A percentile compares a stretch with the other conserved stretches of the same genome.
Evolutionary conservation across 208 protist species (phyloP).

Genomic region (Vickermania ingenoplastis): DNA sequence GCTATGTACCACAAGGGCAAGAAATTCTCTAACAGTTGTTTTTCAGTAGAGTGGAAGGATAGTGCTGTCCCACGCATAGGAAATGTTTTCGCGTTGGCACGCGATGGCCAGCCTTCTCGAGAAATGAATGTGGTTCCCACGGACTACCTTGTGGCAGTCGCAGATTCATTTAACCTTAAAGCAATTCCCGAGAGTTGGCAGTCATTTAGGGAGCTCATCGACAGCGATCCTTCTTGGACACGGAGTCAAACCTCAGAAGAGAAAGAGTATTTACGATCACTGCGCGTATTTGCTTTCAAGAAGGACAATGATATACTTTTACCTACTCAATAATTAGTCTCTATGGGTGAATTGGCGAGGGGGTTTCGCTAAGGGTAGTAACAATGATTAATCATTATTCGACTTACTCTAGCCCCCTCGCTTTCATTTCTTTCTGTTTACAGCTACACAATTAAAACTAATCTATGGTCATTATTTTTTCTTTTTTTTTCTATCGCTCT

Average conservation of each 20-base stretch:
- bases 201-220: slow-evolving; percentile 65
- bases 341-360: too few species aligned
- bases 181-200: slow-evolving; percentile 58
- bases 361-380: too few species aligned
- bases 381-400: too few species aligned
- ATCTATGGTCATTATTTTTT: too few species aligned
- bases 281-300: slow-evolving; percentile 69
- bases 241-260: slow-evolving; percentile 53
- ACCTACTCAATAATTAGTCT: background rate
- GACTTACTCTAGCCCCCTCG: too few species aligned
- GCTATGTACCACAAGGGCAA: slow-evolving; percentile 46
- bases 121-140: slow-evolving; percentile 69
- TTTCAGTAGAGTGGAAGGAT: slow-evolving; percentile 52
- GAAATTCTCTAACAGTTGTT: slow-evolving; percentile 46
- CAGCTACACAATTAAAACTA: too few species aligned
- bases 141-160: slow-evolving; percentile 74
- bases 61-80: slow-evolving; percentile 64
- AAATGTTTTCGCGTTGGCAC: slow-evolving; percentile 46
- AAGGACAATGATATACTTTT: slow-evolving; percentile 35
- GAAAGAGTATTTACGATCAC: slow-evolving; percentile 63
- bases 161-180: slow-evolving; percentile 42
- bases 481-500: too few species aligned
- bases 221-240: slow-evolving; percentile 69
- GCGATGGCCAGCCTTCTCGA: slow-evolving; percentile 25
- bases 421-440: too few species aligned